Conservation (phyloP, 2,329 filamentous ascomycete species). For the Pyrenochaeta sp. region DNA sequence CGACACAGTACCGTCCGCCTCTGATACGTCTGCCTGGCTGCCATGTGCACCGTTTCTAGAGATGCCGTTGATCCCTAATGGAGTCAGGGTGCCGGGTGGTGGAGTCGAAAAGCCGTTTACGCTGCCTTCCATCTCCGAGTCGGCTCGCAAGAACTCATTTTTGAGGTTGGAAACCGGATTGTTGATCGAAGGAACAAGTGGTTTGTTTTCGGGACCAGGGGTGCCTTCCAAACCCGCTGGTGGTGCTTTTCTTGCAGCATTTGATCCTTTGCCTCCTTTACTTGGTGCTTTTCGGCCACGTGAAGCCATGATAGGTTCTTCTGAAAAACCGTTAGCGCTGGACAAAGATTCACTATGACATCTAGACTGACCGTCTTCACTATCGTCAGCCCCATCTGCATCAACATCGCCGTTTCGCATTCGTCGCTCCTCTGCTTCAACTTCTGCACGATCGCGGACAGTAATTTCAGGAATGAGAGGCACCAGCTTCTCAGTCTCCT, state of each 20-base stretch:
- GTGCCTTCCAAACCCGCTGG: constrained; percentile 80
- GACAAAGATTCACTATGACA: not conserved
- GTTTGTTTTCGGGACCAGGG: constrained; percentile 77
- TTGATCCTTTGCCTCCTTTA: constrained; percentile 73
- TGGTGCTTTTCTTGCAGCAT: constrained; percentile 73
- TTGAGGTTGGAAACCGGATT: constrained; percentile 58
- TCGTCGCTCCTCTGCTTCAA: constrained; percentile 75
- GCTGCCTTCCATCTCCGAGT: constrained; percentile 84
- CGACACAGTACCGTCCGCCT: constrained; percentile 79
- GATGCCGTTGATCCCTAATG: constrained; percentile 72
- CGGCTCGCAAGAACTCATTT: constrained; percentile 64
- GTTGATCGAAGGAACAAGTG: constrained; percentile 66
- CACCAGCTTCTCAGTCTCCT: constrained; percentile 95
- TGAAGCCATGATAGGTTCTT: constrained; percentile 96
- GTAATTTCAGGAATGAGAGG: constrained; percentile 92
- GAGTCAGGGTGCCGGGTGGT: constrained; percentile 78
- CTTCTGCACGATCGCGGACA: constrained; percentile 89
- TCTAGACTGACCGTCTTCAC: constrained; percentile 71
- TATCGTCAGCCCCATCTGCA: constrained; percentile 85
- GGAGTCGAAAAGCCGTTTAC: constrained; percentile 87
- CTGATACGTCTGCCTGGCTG: constrained; percentile 84
- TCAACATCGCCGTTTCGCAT: constrained; percentile 84
- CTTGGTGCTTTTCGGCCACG: constrained; percentile 86
- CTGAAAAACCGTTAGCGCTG: constrained; percentile 20
- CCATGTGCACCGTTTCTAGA: constrained; percentile 64